These are phyloP conservation scores for Aspergillus sp. DNA, from an alignment of 2,329 filamentous ascomycete species.

Conservation along the genomic window DNA sequence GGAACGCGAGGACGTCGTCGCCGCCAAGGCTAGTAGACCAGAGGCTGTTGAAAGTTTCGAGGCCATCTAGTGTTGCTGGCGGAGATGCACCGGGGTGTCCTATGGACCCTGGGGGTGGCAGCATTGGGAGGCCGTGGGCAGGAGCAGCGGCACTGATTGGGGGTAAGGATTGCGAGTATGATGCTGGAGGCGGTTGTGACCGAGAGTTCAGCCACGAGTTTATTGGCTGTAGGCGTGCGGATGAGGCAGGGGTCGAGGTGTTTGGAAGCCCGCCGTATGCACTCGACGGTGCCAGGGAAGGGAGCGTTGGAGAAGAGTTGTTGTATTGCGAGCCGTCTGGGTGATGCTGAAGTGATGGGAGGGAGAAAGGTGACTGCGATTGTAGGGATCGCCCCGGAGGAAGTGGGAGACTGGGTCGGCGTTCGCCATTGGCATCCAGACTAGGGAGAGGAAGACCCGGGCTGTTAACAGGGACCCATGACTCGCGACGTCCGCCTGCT, in stretches of 20 bases:
- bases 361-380: constrained; percentile 9
- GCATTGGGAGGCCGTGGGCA: constrained; percentile 33
- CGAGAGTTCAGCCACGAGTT: constrained; percentile 39
- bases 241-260: constrained; percentile 23
- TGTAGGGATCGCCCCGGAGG: constrained; percentile 35
- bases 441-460: constrained; percentile 32
- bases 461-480: constrained; percentile 43
- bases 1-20: constrained; percentile 39
- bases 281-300: constrained; percentile 27
- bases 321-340: constrained; percentile 30
- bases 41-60: constrained; percentile 23
- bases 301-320: constrained; percentile 34
- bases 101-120: constrained; percentile 37
- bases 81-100: constrained; percentile 30
- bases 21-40: constrained; percentile 37
- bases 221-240: constrained; percentile 40
- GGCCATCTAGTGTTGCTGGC: constrained; percentile 30
- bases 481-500: constrained; percentile 37
- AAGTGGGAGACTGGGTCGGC: constrained; percentile 40
- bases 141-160: constrained; percentile 36
- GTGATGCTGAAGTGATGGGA: constrained; percentile 33
- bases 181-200: constrained; percentile 30
- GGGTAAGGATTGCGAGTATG: constrained; percentile 41
- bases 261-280: constrained; percentile 23
- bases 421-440: constrained; percentile 34